A percentile compares a stretch with the other conserved stretches of the same genome.
phyloP scores from a whole-genome alignment of 306 rosid species.

The Vigna nakashimae region DNA sequence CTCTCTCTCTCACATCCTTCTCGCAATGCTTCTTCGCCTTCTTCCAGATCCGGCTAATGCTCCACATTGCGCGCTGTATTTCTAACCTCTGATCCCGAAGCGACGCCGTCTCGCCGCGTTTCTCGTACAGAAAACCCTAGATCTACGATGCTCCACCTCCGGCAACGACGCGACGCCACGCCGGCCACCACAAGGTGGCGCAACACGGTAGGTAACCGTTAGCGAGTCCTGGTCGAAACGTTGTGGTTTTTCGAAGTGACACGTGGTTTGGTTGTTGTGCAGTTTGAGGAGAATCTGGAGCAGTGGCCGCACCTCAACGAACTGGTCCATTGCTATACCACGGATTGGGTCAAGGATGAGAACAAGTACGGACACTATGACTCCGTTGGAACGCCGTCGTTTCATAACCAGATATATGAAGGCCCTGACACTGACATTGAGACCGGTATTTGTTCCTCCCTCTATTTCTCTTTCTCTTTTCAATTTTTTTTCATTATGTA shows the following conservation, averaged over 20 bases:
- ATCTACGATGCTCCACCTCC: constrained; percentile 93
- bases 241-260: constrained; percentile 8
- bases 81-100: constrained; percentile 33
- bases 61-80: constrained; percentile 29
- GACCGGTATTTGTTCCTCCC: constrained; percentile 63
- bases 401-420: constrained; percentile 90
- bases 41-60: constrained; percentile 78
- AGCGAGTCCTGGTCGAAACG: not conserved
- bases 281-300: constrained; percentile 97
- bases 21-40: constrained; percentile 41
- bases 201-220: constrained; percentile 61
- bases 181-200: constrained; percentile 89
- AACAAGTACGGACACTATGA: constrained; percentile 95
- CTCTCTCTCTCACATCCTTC: not conserved
- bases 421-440: constrained; percentile 98
- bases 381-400: constrained; percentile 67
- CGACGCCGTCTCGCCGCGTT: not conserved
- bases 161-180: constrained; percentile 92
- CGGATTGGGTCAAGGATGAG: constrained; percentile 97
- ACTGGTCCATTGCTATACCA: constrained; percentile 91
- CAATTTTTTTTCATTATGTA: too few relatives aligned
- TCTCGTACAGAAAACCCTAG: constrained; percentile 67
- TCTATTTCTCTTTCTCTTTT: not conserved
- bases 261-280: constrained; percentile 7
- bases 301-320: constrained; percentile 98